Evolutionary conservation across 768 basidiomycete genomes (phyloP).

Genomic region (Boletus coccyginus): DNA sequence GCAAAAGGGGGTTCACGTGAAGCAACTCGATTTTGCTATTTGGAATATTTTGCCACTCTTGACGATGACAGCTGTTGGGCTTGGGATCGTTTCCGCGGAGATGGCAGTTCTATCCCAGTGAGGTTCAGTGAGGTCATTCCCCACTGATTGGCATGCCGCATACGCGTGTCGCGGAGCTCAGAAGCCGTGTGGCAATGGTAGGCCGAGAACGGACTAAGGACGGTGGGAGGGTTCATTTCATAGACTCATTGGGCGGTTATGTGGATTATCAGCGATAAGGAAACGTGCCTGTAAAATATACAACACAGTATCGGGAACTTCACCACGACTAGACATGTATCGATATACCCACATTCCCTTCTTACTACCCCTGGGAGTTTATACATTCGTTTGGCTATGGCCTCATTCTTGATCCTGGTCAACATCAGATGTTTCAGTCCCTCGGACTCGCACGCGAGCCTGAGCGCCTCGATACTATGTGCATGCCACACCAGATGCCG

Average conservation of each 20-base stretch:
- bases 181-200: not conserved
- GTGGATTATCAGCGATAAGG: no score
- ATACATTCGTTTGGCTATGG: no score
- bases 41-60: constrained; percentile 69
- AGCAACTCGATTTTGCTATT: constrained; percentile 58
- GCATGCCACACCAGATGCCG: no score
- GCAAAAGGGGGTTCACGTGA: constrained; percentile 69
- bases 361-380: no score
- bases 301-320: not conserved
- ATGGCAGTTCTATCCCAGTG: constrained; percentile 52
- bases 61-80: constrained; percentile 61
- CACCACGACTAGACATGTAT: constrained; percentile 8
- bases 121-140: not conserved
- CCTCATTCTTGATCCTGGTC: no score
- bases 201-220: not conserved
- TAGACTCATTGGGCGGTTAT: no score
- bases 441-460: no score
- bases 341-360: not conserved
- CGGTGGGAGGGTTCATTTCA: not conserved
- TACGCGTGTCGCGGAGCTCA: not conserved
- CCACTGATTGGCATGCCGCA: not conserved
- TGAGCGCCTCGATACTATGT: no score
- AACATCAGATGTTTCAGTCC: no score
- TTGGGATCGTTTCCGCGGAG: constrained; percentile 71
- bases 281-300: no score